Evolutionary conservation across 495 filamentous ascomycete genomes (phyloP).

Genomic region (Wilcoxina mikolae): DNA sequence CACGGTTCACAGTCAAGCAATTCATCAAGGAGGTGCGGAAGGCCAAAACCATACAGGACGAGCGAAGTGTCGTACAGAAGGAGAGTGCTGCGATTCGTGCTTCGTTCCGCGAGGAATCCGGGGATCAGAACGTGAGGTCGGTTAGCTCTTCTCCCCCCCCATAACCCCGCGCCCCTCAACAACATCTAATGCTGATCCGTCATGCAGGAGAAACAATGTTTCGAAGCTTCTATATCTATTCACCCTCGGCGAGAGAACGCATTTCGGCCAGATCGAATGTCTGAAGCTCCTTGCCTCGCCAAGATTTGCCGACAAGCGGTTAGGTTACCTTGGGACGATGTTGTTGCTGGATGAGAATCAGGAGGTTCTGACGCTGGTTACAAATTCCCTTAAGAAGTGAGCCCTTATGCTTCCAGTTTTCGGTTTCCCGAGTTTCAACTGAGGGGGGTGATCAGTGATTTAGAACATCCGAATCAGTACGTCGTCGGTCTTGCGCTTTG

Average conservation of each 20-base stretch:
- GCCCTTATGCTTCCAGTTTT: slow-evolving; percentile 12
- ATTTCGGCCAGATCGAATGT: slow-evolving; percentile 99
- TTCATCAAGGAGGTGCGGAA: slow-evolving; percentile 98
- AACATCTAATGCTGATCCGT: background rate
- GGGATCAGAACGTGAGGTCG: slow-evolving; percentile 76
- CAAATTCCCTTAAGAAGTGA: slow-evolving; percentile 93
- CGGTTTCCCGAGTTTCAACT: background rate
- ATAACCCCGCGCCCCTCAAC: background rate
- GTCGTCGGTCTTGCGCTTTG: slow-evolving; percentile 92
- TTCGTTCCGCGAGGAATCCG: slow-evolving; percentile 92
- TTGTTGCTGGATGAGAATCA: slow-evolving; percentile 94
- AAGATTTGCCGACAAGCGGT: slow-evolving; percentile 90
- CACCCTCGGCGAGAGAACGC: slow-evolving; percentile 92
- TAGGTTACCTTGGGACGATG: slow-evolving; percentile 95
- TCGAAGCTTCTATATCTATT: slow-evolving; percentile 96
- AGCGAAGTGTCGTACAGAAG: slow-evolving; percentile 94
- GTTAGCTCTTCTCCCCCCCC: slow-evolving; percentile 14
- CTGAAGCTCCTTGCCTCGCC: slow-evolving; percentile 92
- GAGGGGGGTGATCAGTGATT: slow-evolving; percentile 45
- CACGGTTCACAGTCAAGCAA: slow-evolving; percentile 64
- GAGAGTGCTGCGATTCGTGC: slow-evolving; percentile 94
- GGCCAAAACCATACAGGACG: slow-evolving; percentile 96
- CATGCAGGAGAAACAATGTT: slow-evolving; percentile 83
- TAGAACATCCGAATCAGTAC: slow-evolving; percentile 96
- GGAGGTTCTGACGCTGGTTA: slow-evolving; percentile 90